Conservation (phyloP, 2,329 filamentous ascomycete species). For the Hirsutella minnesotensis region DNA sequence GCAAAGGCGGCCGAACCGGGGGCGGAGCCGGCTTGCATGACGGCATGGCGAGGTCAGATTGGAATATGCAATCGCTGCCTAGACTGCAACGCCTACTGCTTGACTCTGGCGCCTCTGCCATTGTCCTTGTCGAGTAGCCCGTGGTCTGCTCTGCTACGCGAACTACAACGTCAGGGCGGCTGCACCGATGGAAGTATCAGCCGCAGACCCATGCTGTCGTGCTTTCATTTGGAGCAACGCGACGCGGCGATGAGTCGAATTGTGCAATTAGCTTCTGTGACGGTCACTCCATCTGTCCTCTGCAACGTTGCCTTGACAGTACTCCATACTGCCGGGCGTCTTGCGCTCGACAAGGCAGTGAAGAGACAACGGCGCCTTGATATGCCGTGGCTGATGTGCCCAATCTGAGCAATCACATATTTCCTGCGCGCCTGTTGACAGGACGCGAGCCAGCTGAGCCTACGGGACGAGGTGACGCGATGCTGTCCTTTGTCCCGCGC, state of each 20-base stretch:
- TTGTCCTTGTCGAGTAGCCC: no score
- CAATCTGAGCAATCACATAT: no score
- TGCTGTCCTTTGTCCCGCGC: background rate
- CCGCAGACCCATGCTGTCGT: no score
- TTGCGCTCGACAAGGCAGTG: background rate
- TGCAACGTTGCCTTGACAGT: background rate
- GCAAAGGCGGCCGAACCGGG: background rate
- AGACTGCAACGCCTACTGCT: background rate
- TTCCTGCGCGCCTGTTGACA: no score
- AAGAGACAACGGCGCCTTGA: background rate
- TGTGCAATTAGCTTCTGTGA: no score
- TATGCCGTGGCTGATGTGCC: background rate
- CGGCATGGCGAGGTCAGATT: background rate
- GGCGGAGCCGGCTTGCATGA: background rate
- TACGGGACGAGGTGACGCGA: background rate
- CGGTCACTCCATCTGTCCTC: background rate
- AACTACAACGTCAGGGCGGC: no score
- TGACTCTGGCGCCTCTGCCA: background rate
- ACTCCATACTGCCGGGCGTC: background rate
- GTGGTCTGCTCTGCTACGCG: no score
- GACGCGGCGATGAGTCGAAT: no score
- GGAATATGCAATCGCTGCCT: background rate
- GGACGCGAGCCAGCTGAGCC: no score
- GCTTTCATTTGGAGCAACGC: no score
- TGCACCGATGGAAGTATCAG: no score